Base-by-base conservation (phyloP, 306 rosid species). In the Hippophae tibetana region DNA sequence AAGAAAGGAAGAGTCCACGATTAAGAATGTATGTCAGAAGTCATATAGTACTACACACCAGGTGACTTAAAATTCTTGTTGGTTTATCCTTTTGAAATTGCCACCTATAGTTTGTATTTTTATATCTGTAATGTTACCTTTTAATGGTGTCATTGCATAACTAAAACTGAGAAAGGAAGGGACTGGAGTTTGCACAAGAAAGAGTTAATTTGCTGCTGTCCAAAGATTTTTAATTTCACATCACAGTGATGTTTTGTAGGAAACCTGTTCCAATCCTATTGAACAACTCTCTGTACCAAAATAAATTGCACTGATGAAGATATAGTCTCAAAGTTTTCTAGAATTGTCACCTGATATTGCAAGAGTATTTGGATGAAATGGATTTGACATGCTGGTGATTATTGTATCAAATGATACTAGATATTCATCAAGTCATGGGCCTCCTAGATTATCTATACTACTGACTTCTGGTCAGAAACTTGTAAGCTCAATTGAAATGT, bases 1-100 rank as follows among this genome's bases (percentile, higher is more conserved):
- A 74, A 81, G 87, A 68, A 93, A 84, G 86, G 87, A 93, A 82
- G 99, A 93, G 70, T 82, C 74, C 53, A 82, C 69, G 93, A 84
- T 90, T 47, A 84, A 62, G 69, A 89, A 85, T 79, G 99, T 93
- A 65, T 93, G 97, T 77, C 95, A 86, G 75, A 82, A 69, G 74
- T 82, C 93, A 57, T 67, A 81, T 74, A 70, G 87, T 47, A 47
- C 86, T 70, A 78, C 99, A 56, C 66, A 67, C 57, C 84, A 79
- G 97, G 97, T 89, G 71, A 52, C 69, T 71, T 40, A 41, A 44
- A 56, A 62, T 76, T 56, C 57, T 67, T 72, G 47, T 26, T 13
- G 11, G 42, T 43, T 10, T 67, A 23, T 41, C 9, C n/a, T 13
- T 47, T 47, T 1, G 54, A 54, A 11, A 45, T 63, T 3, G 25